These are phyloP conservation scores for Akebia trifoliata DNA, from an alignment of 164 flowering plant genomes.

Conservation along the genomic window DNA sequence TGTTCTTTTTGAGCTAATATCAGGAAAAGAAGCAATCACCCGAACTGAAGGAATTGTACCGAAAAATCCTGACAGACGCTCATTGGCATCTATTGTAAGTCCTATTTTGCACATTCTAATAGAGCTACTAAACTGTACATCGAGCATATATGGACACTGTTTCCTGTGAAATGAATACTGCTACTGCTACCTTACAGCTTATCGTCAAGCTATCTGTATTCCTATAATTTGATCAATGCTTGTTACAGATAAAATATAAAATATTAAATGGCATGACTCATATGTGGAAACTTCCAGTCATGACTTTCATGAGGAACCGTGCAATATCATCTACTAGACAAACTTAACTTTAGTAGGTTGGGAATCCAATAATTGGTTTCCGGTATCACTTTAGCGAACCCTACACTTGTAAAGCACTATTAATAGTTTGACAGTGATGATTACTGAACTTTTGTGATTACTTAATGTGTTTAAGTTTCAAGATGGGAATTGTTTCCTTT, in stretches of 20 bases:
- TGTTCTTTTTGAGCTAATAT: conserved; percentile 81
- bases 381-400: not conserved
- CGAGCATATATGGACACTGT: not conserved
- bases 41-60: conserved; percentile 45
- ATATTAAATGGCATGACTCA: no score
- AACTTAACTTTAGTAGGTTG: no score
- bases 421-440: not conserved
- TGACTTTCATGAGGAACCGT: no score
- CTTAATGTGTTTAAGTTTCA: not conserved
- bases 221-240: not conserved
- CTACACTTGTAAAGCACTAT: not conserved
- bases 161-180: conserved; percentile 1
- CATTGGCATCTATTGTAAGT: conserved; percentile 91
- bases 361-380: not conserved
- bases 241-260: no score
- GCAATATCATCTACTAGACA: no score
- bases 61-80: conserved; percentile 72
- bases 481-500: not conserved
- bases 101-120: not conserved
- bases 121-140: not conserved
- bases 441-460: not conserved
- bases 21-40: conserved; percentile 83
- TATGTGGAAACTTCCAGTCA: no score
- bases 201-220: not conserved
- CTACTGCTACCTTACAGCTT: not conserved